Percentiles rank a stretch among this genome's conserved stretches.
Evolutionary conservation across 1,284 basidiomycete genomes (phyloP).

Genomic region (Trichosporon sp.): DNA sequence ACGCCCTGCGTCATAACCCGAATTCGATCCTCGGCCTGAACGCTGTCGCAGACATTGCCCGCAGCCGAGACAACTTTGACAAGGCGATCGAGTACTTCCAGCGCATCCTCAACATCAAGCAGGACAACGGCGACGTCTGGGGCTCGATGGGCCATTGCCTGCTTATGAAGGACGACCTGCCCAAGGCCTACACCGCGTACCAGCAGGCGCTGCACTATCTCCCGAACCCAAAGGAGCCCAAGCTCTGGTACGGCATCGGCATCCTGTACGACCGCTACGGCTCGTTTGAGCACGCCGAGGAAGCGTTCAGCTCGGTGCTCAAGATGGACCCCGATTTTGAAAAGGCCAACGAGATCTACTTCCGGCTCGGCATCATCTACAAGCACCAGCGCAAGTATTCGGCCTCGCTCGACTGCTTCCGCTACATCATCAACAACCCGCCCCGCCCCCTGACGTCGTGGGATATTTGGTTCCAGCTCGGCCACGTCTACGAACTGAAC

Average conservation of each 20-base stretch:
- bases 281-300: conserved; percentile 95
- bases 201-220: conserved; percentile 96
- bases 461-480: conserved; percentile 99
- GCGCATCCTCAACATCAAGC: conserved; percentile 77
- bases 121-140: conserved; percentile 93
- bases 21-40: conserved; percentile 80
- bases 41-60: conserved; percentile 70
- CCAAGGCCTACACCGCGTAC: conserved; percentile 97
- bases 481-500: conserved; percentile 82
- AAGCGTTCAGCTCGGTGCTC: conserved; percentile 93
- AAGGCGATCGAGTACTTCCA: conserved; percentile 89
- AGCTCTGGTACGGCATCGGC: conserved; percentile 99
- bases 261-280: conserved; percentile 98
- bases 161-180: conserved; percentile 98
- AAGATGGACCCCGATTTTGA: conserved; percentile 98
- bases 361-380: conserved; percentile 97
- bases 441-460: conserved; percentile 92
- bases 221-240: conserved; percentile 96
- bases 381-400: conserved; percentile 94
- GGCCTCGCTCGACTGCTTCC: conserved; percentile 83
- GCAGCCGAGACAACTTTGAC: conserved; percentile 52
- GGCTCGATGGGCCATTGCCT: conserved; percentile 93
- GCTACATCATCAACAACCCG: conserved; percentile 90
- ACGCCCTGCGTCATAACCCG: conserved; percentile 86
- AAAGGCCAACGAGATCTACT: conserved; percentile 98